Evolutionary conservation across 1,284 basidiomycete species (phyloP).

Genomic region (Melanopsichium pennsylvanicum): DNA sequence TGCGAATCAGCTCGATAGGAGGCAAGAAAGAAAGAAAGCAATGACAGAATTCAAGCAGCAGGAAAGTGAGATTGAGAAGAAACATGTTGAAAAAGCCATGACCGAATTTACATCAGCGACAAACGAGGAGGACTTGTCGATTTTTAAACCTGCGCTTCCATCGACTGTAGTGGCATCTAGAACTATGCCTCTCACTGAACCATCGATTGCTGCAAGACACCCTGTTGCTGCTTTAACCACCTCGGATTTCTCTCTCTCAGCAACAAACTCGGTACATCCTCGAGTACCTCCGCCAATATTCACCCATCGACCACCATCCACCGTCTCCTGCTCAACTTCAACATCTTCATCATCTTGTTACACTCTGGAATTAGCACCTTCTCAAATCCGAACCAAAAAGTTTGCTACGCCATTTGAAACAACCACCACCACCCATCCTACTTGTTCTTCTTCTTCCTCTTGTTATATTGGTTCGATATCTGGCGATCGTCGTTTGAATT

Average conservation of each 20-base stretch:
- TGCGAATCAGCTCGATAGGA: background rate
- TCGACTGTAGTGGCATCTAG: constrained; percentile 14
- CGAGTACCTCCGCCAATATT: background rate
- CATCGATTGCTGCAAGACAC: no score
- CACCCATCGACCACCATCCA: constrained; percentile 1
- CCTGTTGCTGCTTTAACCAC: background rate
- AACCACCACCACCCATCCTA: no score
- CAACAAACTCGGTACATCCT: no score
- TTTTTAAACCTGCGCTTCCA: constrained; percentile 19
- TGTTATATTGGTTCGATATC: no score
- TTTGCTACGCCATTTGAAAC: no score
- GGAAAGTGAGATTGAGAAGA: background rate
- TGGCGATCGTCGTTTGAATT: no score
- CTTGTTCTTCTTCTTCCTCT: background rate
- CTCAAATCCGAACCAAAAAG: background rate
- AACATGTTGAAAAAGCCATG: background rate
- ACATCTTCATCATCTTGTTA: constrained; percentile 1
- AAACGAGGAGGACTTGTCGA: background rate
- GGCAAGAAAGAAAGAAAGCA: background rate
- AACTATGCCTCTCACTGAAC: background rate
- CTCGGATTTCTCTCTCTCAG: background rate
- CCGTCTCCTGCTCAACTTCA: no score
- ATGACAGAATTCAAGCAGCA: background rate
- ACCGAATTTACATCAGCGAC: background rate
- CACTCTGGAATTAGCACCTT: constrained; percentile 5